Percentiles rank a stretch among this genome's conserved stretches.
phyloP scores from a whole-genome alignment of 2,329 filamentous ascomycete genomes.

The Ceratocystis cacaofunesta region DNA sequence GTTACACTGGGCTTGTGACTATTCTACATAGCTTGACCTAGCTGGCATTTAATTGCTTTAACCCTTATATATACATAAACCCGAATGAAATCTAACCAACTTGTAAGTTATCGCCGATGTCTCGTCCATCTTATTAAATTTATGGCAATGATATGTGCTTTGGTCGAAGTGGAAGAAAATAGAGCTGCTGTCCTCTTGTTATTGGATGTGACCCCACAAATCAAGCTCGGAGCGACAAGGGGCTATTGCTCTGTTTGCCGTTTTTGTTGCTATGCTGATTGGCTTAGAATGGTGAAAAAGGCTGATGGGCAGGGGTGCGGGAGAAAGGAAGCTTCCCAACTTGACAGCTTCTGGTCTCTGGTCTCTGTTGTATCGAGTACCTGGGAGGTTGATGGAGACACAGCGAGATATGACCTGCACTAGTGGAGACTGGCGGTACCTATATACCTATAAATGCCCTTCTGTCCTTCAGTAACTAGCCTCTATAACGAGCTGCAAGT shows the following conservation, averaged over 20 bases:
- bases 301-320: neutral
- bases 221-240: neutral
- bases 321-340: constrained; percentile 1
- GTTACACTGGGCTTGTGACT: neutral
- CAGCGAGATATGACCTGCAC: no score
- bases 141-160: no score
- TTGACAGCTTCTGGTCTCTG: neutral
- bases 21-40: no score
- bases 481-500: neutral
- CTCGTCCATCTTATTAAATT: no score
- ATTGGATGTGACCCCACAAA: neutral
- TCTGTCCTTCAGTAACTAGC: neutral
- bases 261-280: neutral
- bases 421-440: no score
- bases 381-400: neutral
- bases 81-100: no score
- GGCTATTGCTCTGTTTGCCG: neutral
- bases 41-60: no score
- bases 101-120: no score
- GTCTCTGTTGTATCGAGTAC: neutral
- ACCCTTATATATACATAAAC: no score
- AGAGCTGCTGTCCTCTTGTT: neutral
- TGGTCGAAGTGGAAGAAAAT: neutral
- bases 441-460: no score
- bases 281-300: neutral